phyloP scores from a whole-genome alignment of 2,329 filamentous ascomycete genomes.

The Orbilia blumenaviensis region DNA sequence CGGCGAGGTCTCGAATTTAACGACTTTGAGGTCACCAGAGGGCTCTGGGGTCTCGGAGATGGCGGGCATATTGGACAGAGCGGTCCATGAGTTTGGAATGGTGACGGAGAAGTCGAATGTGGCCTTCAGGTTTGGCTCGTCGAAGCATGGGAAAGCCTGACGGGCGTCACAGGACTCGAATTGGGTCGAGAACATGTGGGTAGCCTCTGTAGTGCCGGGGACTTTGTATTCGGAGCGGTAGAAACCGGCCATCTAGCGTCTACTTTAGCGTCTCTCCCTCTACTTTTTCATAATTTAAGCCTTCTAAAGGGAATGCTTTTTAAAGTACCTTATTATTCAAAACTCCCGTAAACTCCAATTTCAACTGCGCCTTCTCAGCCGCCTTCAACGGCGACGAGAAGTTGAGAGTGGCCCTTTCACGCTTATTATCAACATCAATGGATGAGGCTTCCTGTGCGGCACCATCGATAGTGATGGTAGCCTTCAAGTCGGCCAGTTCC shows the following conservation, averaged over 20 bases:
- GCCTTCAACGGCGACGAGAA: slow-evolving; percentile 77
- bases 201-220: slow-evolving; percentile 50
- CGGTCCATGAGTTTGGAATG: slow-evolving; percentile 85
- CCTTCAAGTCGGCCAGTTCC: slow-evolving; percentile 78
- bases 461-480: slow-evolving; percentile 70
- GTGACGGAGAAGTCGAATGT: slow-evolving; percentile 95
- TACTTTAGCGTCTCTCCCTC: neutral
- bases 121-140: slow-evolving; percentile 96
- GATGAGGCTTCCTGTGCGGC: slow-evolving; percentile 67
- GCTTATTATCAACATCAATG: slow-evolving; percentile 82
- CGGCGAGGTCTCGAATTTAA: slow-evolving; percentile 83
- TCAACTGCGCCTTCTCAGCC: slow-evolving; percentile 72
- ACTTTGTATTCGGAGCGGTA: slow-evolving; percentile 95
- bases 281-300: neutral
- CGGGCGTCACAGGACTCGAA: slow-evolving; percentile 97
- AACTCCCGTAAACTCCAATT: slow-evolving; percentile 78
- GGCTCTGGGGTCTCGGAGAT: slow-evolving; percentile 75
- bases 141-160: slow-evolving; percentile 95
- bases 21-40: slow-evolving; percentile 68
- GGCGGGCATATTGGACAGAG: slow-evolving; percentile 75
- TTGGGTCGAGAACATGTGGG: slow-evolving; percentile 86
- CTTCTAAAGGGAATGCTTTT: neutral
- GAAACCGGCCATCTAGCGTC: slow-evolving; percentile 80
- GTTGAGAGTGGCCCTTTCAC: slow-evolving; percentile 80
- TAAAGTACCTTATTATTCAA: slow-evolving; percentile 75